phyloP scores from a whole-genome alignment of 768 basidiomycete genomes.

The Calvatia gigantea region DNA sequence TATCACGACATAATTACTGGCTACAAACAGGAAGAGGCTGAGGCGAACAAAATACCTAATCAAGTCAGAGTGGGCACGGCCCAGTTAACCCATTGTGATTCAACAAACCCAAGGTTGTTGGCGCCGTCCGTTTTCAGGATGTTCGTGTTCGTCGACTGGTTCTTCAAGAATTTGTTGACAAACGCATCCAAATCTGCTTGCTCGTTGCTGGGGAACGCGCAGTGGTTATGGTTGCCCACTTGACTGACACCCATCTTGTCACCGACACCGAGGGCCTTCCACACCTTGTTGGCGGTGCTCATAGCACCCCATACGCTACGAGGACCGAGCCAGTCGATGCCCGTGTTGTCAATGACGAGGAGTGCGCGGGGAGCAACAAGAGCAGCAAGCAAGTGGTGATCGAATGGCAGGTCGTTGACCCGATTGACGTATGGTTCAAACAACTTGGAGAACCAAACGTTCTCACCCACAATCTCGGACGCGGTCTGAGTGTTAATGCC shows the following conservation, averaged over 20 bases:
- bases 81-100: slow-evolving; percentile 47
- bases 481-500: slow-evolving; percentile 51
- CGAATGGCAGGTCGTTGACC: slow-evolving; percentile 47
- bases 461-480: slow-evolving; percentile 55
- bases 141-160: slow-evolving; percentile 43
- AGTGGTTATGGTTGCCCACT: slow-evolving; percentile 52
- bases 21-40: background rate
- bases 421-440: slow-evolving; percentile 46
- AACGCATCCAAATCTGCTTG: slow-evolving; percentile 47
- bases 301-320: slow-evolving; percentile 47
- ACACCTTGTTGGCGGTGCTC: slow-evolving; percentile 47
- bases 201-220: slow-evolving; percentile 47
- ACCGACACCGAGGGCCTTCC: slow-evolving; percentile 43
- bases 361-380: slow-evolving; percentile 54
- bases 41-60: slow-evolving; percentile 7
- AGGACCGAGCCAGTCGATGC: slow-evolving; percentile 54
- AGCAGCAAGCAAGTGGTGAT: slow-evolving; percentile 56
- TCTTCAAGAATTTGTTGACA: slow-evolving; percentile 52
- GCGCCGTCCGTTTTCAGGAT: slow-evolving; percentile 41
- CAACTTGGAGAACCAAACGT: slow-evolving; percentile 56
- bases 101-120: slow-evolving; percentile 35
- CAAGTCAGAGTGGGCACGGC: slow-evolving; percentile 38
- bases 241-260: slow-evolving; percentile 51
- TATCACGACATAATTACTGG: no score
- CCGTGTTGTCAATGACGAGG: slow-evolving; percentile 52